Evolutionary conservation across 257 asterid species (phyloP), one percentile per base, ranked within the genome.

Genomic region (Penstemon eatonii): DNA sequence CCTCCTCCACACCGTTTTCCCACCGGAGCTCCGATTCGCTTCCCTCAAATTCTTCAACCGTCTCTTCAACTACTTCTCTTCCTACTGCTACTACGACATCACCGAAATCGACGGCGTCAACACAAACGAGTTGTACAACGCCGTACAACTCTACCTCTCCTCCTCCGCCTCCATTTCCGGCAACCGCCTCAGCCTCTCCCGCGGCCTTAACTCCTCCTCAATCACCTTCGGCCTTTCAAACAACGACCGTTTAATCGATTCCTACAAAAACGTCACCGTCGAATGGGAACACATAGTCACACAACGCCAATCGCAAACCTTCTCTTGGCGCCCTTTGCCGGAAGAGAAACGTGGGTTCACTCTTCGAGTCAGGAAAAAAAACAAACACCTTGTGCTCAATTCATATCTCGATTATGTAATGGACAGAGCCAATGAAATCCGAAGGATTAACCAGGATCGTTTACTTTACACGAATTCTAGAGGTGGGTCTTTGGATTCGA

Each of bases 51-150:
- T 82, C 69, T 45, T 82, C 79, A 73, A 78, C 74, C 88, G 85
- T 37, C 8, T 85, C 60, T 78, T 74, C 85, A 64, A 58, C 80
- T 85, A 70, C 77, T 80, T 80, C 77, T 85, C 91, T 69, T 38
- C 86, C 68, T 79, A 78, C 81, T 85, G 88, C 81, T 83, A 82
- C 83, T 85, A 82, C 82, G 91, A 85, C 77, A 85, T 85, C 39
- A 85, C 91, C 3, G 91, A 85, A 68, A 85, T 80, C 67, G 91
- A 85, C 70, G 90, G 90, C 74, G 90, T 84, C 59, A 84, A 84
- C 85, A 82, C 90, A 38, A 84, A 82, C 84, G 90, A 85, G 73
- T 85, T 85, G 40, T 85, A 85, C 87, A 82, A 82, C 86, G 90
- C 87, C 75, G 90, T 82, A 11, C 90, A 85, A 66, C 80, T 85